Percentiles rank a stretch among this genome's conserved stretches.
phyloP scores from a whole-genome alignment of 2,329 filamentous ascomycete genomes.

The Metarhizium sp. region DNA sequence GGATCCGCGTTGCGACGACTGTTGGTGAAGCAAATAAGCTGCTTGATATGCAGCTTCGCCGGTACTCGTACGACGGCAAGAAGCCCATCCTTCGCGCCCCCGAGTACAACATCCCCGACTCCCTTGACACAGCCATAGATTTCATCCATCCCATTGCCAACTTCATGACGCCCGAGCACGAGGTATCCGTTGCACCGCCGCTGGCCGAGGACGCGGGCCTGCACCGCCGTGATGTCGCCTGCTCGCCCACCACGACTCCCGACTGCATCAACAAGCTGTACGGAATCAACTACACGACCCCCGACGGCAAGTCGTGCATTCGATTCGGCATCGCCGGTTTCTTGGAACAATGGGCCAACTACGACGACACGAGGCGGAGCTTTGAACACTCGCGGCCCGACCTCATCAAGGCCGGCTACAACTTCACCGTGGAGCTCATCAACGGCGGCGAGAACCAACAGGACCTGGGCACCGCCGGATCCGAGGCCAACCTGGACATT shows the following conservation, averaged over 20 bases:
- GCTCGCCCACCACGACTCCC: conserved; percentile 21
- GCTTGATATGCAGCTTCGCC: conserved; percentile 29
- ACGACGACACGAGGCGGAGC: conserved; percentile 31
- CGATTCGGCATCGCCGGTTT: conserved; percentile 40
- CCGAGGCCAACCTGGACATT: conserved; percentile 39
- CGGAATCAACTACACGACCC: conserved; percentile 30
- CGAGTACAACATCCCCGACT: conserved; percentile 33
- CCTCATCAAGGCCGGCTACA: conserved; percentile 25
- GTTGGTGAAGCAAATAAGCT: conserved; percentile 28
- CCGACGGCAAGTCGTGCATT: conserved; percentile 21
- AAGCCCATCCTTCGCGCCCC: conserved; percentile 31
- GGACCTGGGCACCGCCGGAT: conserved; percentile 23
- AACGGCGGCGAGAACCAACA: conserved; percentile 37
- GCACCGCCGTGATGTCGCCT: not conserved
- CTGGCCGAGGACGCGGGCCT: not conserved
- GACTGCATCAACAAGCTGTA: conserved; percentile 35
- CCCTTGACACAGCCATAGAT: conserved; percentile 27
- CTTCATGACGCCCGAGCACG: conserved; percentile 35
- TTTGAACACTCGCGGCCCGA: conserved; percentile 25
- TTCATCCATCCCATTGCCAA: conserved; percentile 40
- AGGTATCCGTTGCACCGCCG: conserved; percentile 10
- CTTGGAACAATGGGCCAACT: conserved; percentile 37
- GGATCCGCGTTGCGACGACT: conserved; percentile 33
- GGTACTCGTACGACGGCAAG: conserved; percentile 30
- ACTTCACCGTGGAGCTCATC: conserved; percentile 30